A percentile compares a stretch with the other conserved stretches of the same genome.
Conservation (phyloP, 331 rosid species). For the Dryas integrifolia region DNA sequence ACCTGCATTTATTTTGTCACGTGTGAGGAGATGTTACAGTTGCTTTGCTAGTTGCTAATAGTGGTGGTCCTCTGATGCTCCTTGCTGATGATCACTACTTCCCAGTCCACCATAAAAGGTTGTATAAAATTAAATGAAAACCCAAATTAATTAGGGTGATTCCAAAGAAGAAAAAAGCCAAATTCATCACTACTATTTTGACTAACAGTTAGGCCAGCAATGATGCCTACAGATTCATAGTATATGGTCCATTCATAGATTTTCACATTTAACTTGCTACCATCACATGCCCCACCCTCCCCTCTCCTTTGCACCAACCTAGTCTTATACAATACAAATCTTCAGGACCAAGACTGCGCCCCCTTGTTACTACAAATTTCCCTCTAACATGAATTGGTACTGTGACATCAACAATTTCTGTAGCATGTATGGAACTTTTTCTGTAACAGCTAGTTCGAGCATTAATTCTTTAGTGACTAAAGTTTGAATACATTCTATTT, state of each 20-base stretch:
- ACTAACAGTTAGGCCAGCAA: constrained; percentile 42
- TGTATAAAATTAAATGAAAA: not conserved
- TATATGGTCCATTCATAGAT: constrained; percentile 36
- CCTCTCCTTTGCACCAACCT: constrained; percentile 41
- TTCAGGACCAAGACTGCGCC: not conserved
- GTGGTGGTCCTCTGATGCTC: not conserved
- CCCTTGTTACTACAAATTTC: not conserved
- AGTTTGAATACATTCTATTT: too few relatives aligned
- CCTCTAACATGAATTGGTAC: too few relatives aligned
- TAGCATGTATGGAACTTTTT: too few relatives aligned
- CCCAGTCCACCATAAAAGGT: not conserved
- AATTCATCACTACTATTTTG: constrained; percentile 32
- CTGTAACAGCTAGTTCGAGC: too few relatives aligned
- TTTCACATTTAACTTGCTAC: constrained; percentile 18
- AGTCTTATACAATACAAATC: not conserved
- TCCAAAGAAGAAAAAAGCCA: constrained; percentile 21
- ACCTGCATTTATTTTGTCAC: not conserved
- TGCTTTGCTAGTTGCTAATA: too few relatives aligned
- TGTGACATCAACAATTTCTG: too few relatives aligned
- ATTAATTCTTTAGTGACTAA: too few relatives aligned
- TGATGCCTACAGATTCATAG: constrained; percentile 65
- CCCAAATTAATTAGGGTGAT: not conserved
- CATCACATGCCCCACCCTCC: constrained; percentile 29
- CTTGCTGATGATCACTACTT: not conserved
- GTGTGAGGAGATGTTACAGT: not conserved